Evolutionary conservation across 257 asterid species (phyloP).

Genomic region (Scutellaria baicalensis): DNA sequence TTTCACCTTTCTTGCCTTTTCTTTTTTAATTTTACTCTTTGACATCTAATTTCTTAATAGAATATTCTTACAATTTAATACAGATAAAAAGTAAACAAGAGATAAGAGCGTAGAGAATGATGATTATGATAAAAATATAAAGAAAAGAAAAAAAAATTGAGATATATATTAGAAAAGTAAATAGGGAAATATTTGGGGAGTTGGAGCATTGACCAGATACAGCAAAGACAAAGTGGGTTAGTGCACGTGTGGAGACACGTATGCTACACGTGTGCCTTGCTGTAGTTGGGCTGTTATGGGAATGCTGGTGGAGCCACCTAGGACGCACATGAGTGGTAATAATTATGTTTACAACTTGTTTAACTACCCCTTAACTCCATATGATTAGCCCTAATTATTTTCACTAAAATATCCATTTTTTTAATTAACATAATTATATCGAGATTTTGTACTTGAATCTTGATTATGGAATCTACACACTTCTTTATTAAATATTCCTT

Average conservation of each 20-base stretch:
- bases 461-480: not conserved
- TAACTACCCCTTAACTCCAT: constrained; percentile 7
- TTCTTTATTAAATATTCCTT: not conserved
- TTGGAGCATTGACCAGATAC: constrained; percentile 26
- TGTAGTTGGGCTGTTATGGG: constrained; percentile 32
- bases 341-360: constrained; percentile 25
- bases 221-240: constrained; percentile 14
- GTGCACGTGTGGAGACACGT: constrained; percentile 39
- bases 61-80: too few relatives aligned
- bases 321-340: constrained; percentile 47
- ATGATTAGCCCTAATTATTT: not conserved
- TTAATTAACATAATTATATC: not conserved
- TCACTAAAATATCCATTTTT: not conserved
- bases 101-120: too few relatives aligned
- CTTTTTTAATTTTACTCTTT: too few relatives aligned
- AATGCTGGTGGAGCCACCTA: constrained; percentile 40
- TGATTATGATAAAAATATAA: too few relatives aligned
- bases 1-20: too few relatives aligned
- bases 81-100: too few relatives aligned
- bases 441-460: not conserved
- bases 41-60: too few relatives aligned
- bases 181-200: not conserved
- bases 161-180: too few relatives aligned
- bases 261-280: constrained; percentile 37
- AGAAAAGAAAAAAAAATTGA: too few relatives aligned